A percentile compares a stretch with the other conserved stretches of the same genome.
These are phyloP conservation scores for Lachnellula suecica DNA, from an alignment of 2,329 filamentous ascomycete species.

Conservation along the genomic window DNA sequence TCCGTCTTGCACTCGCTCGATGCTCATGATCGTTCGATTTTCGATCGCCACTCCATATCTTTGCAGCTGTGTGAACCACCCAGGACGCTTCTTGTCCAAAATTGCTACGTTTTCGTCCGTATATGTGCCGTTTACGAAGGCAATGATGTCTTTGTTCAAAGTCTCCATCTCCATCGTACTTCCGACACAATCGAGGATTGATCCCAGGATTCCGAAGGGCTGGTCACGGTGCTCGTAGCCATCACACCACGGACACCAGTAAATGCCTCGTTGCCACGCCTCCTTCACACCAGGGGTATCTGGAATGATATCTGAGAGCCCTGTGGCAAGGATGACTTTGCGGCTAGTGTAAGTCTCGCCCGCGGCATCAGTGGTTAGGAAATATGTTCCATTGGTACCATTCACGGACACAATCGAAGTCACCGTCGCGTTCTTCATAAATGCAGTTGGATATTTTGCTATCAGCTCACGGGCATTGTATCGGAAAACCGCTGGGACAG, in stretches of 20 bases:
- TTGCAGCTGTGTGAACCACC: constrained; percentile 49
- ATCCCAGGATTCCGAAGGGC: constrained; percentile 51
- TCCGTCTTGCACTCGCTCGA: constrained; percentile 45
- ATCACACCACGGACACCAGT: constrained; percentile 66
- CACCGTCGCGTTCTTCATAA: constrained; percentile 53
- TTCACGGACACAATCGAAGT: constrained; percentile 32
- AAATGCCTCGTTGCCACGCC: constrained; percentile 59
- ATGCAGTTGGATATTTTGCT: constrained; percentile 47
- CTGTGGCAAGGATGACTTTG: constrained; percentile 55
- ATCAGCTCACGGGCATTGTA: constrained; percentile 43
- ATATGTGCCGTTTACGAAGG: constrained; percentile 54
- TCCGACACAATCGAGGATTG: constrained; percentile 43
- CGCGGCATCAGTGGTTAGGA: constrained; percentile 40
- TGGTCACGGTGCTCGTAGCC: constrained; percentile 62
- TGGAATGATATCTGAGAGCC: constrained; percentile 49
- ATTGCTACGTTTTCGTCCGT: constrained; percentile 41
- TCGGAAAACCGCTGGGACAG: constrained; percentile 31
- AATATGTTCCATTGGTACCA: constrained; percentile 40
- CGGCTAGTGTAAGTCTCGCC: constrained; percentile 41
- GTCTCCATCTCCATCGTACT: constrained; percentile 52
- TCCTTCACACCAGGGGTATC: constrained; percentile 52
- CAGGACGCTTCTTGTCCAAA: constrained; percentile 38
- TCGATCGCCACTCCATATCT: constrained; percentile 52
- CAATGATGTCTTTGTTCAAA: constrained; percentile 46
- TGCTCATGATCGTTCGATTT: constrained; percentile 50